Base-by-base conservation (phyloP, 1,139 yeast species). In the Candida neerlandica region DNA sequence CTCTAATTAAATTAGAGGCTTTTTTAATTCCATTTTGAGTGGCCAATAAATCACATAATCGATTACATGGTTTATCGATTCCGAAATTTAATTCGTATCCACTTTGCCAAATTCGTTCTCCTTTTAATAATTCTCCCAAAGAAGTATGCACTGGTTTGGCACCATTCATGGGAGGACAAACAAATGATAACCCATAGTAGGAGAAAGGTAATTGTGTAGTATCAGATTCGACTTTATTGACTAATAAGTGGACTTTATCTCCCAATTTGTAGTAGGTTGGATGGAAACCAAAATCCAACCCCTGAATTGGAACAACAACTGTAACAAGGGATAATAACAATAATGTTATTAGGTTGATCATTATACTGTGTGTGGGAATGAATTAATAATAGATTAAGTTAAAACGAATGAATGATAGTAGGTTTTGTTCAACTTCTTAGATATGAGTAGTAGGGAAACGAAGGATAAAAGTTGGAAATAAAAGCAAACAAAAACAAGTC, bases 171-270 rank as follows among this genome's bases (percentile, higher is more conserved):
- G 89, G 85, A 0, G 90, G 90, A 67, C 97, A 91, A 5, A 89
- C 86, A 66, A 90, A 91, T 1, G 89, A 89, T 46, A 90, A 71
- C 51, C 84, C 89, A 64, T 85, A 83, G 63, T 88, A 91, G 1
- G 88, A 84, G 62, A 75, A 88, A 0, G 96, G 95, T n/a, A 86
- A 71, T 59, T 86, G 92, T 1, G 91, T 85, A 29, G 80, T 70
- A 57, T 86, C 92, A 0, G 95, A 85, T 55, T 86, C 90, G 2
- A 88, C 84, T 58, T 89, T 86, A 66, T 90, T 90, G 40, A 89
- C 91, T 33, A 84, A 67, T 23, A 91, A 67, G 21, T 86, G 87
- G 2, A 91, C 90, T 43, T 67, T 70, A 23, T 89, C 90, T 1
- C 88, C 89, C 10, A 68, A 51, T n/a, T 52, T 55, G 53, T 74